Evolutionary conservation across 331 rosid species (phyloP), one percentile per base, ranked within the genome.

Genomic region (Malus hybrid): DNA sequence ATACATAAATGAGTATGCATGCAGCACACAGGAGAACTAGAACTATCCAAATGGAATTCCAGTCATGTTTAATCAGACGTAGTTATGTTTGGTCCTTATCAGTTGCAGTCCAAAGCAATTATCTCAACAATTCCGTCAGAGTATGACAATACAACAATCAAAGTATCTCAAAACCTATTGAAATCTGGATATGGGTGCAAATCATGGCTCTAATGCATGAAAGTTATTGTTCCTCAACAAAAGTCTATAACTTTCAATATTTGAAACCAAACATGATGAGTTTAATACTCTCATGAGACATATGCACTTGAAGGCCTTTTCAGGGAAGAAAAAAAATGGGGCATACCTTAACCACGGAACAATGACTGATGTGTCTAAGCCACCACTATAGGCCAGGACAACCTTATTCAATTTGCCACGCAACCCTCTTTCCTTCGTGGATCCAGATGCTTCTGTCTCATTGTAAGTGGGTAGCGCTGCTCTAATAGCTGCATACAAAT

Each of bases 321-420:
- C 0, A 4, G 56, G 20, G 57, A 52, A 52, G 44, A 15, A 50
- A 20, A 33, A 0, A 76, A 28, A 65, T 19, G 68, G 61, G 33
- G 10, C 46, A 73, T 82, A 95, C 97, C 96, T 90, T 77, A 92
- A 85, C 97, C 99, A 95, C 66, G 99, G 99, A 56, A 95, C 99
- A 67, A 92, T 92, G 80, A 95, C 93, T 11, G 99, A 95, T 70
- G 99, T 95, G 84, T 92, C 99, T 75, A 95, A 86, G 80, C 99
- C 99, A 76, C 99, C 99, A 77, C 97, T 95, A 59, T 95, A 95
- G 22, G 99, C 99, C 63, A 95, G 86, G 29, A 95, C 99, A 33
- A 95, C 99, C 85, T 95, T 95, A 18, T 87, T 84, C 78, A 95
- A 73, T 69, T 95, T 90, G 15, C 97, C 96, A 15, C 87, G 93